Evolutionary conservation across 106 monocot genomes (phyloP), one percentile per base, ranked within the genome.

Genomic region (Iris macrosiphon): DNA sequence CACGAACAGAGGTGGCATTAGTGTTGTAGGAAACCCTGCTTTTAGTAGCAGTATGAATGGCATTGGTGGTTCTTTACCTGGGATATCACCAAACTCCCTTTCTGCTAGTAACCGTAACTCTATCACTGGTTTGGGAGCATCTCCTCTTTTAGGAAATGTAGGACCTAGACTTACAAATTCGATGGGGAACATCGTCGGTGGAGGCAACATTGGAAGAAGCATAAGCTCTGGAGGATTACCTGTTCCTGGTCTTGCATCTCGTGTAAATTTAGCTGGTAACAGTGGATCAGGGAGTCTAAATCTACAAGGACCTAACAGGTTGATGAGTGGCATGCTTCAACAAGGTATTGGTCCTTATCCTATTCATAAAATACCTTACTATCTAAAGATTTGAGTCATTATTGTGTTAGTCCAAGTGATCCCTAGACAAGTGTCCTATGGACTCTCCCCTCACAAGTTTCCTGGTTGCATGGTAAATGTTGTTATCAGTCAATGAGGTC

Each of bases 281-380:
- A 72, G 75, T 70, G 90, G 77, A 33, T 73, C 75, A 52, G 81
- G 78, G 6, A 78, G 66, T 68, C 52, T 84, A 42, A 88, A 73
- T 74, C 23, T 89, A 33, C 94, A 95, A 66, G 94, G 88, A 41
- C 50, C 78, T 40, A 89, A 76, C 49, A 55, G 94, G 44, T 40
- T 95, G 53, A 98, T 90, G 59, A 52, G 83, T 64, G 77, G 89
- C 55, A 86, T 98, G 71, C 86, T 90, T 79, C 89, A 89, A 40
- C 95, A 96, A 83, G 96, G 96, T 98, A 86, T 27, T 21, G 46
- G n/a, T n/a, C n/a, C n/a, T n/a, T n/a, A n/a, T n/a, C n/a, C n/a
- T n/a, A 10, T 4, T 35, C 34, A 6, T 35, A 35, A 35, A 4
- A 4, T 35, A n/a, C n/a, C n/a, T n/a, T n/a, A n/a, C n/a, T n/a